Conservation (phyloP, 2,329 filamentous ascomycete species). For the Setomelanomma holmii region DNA sequence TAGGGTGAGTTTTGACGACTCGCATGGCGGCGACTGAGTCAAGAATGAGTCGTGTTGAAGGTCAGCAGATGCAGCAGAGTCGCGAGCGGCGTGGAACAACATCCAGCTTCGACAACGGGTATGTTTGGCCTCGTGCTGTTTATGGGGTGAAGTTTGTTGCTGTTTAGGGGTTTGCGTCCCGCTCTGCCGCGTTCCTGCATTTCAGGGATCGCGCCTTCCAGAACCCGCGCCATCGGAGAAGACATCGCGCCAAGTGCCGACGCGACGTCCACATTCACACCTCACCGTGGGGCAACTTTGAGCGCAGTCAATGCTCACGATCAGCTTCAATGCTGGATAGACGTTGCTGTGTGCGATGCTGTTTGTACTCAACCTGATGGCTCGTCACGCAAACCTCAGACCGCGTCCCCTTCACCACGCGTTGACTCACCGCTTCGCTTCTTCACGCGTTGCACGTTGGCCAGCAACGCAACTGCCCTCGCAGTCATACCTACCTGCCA, state of each 20-base stretch:
- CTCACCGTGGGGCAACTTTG: background rate
- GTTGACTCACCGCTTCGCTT: slow-evolving; percentile 6
- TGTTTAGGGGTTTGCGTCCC: slow-evolving; percentile 5
- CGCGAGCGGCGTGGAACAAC: no score
- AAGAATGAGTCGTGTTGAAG: background rate
- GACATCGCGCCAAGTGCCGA: background rate
- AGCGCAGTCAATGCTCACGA: no score
- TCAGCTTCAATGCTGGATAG: background rate
- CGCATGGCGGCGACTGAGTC: background rate
- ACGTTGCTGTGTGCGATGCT: background rate
- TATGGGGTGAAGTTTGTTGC: slow-evolving; percentile 1
- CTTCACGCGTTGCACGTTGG: slow-evolving; percentile 5
- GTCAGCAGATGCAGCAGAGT: background rate
- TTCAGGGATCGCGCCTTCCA: slow-evolving; percentile 3
- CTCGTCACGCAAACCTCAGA: slow-evolving; percentile 3
- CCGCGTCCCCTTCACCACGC: slow-evolving; percentile 14
- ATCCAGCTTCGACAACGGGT: background rate
- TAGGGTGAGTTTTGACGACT: no score
- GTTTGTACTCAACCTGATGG: slow-evolving; percentile 4
- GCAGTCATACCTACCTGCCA: slow-evolving; percentile 1
- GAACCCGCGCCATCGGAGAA: background rate
- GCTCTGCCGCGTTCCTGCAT: slow-evolving; percentile 6
- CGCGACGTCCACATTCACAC: background rate
- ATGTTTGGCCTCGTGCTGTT: background rate
- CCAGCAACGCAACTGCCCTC: slow-evolving; percentile 11